Evolutionary conservation across 148 eudicot species (phyloP).

Genomic region (Vaccinium macrocarpon): DNA sequence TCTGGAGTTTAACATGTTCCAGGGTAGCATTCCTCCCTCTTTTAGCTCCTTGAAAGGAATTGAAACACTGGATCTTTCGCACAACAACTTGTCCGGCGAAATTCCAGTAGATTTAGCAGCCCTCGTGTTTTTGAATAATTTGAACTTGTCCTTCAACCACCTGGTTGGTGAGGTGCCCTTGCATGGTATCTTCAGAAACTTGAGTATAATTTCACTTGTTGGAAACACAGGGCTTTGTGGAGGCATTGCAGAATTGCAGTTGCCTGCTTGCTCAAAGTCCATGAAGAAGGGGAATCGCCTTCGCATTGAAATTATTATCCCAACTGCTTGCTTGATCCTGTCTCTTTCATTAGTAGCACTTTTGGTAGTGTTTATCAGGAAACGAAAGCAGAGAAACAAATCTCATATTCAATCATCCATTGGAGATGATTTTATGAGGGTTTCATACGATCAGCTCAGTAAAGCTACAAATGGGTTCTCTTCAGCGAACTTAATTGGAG

Average conservation of each 20-base stretch:
- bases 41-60: background rate
- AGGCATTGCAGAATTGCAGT: background rate
- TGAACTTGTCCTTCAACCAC: slow-evolving; percentile 8
- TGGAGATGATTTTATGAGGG: background rate
- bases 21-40: background rate
- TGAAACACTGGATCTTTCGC: background rate
- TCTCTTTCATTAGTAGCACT: background rate
- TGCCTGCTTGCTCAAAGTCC: background rate
- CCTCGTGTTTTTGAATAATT: background rate
- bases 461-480: slow-evolving; percentile 12
- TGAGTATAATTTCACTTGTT: background rate
- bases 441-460: background rate
- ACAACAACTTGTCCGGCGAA: background rate
- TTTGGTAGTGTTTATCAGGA: background rate
- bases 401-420: background rate
- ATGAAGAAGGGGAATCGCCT: background rate
- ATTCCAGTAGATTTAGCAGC: background rate
- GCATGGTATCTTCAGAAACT: slow-evolving; percentile 1
- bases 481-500: background rate
- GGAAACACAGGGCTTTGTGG: slow-evolving; percentile 12
- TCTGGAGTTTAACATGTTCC: background rate
- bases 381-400: background rate
- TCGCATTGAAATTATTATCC: background rate
- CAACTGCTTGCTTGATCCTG: background rate
- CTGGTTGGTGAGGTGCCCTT: slow-evolving; percentile 3